Conservation (phyloP, 1,139 yeast species). For the Geotrichum siamense region DNA sequence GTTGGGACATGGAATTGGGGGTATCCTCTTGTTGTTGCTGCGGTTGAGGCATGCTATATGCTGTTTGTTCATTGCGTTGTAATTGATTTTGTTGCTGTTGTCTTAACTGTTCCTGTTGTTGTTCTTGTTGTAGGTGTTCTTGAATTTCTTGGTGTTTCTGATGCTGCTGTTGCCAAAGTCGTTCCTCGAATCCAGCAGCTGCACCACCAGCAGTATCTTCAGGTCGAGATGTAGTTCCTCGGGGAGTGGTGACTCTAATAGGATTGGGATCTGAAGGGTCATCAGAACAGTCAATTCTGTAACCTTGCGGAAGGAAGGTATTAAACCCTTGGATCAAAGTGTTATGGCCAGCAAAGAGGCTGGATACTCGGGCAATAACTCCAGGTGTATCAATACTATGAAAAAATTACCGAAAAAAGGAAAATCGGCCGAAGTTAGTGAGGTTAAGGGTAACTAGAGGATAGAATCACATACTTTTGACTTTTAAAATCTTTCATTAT, state of each 20-base stretch:
- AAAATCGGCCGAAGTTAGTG: conserved; percentile 7
- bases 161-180: conserved; percentile 14
- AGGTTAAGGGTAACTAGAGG: background rate
- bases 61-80: background rate
- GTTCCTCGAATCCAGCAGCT: conserved; percentile 9
- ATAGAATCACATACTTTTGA: conserved; percentile 52
- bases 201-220: conserved; percentile 30
- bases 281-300: conserved; percentile 82
- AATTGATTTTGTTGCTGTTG: background rate
- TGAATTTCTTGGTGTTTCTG: background rate
- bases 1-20: conserved; percentile 33
- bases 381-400: conserved; percentile 91
- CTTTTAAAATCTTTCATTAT: conserved; percentile 98
- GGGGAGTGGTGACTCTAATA: conserved; percentile 90
- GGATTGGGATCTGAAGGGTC: conserved; percentile 91
- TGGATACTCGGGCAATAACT: conserved; percentile 89
- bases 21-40: conserved; percentile 2
- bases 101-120: background rate
- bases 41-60: background rate
- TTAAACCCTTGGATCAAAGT: conserved; percentile 92
- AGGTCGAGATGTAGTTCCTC: conserved; percentile 75
- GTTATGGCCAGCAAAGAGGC: conserved; percentile 87
- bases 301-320: conserved; percentile 95
- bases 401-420: too few species aligned
- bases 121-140: background rate